Evolutionary conservation across 2,329 filamentous ascomycete species (phyloP), one percentile per base, ranked within the genome.

Genomic region (Cladophialophora yegresii): DNA sequence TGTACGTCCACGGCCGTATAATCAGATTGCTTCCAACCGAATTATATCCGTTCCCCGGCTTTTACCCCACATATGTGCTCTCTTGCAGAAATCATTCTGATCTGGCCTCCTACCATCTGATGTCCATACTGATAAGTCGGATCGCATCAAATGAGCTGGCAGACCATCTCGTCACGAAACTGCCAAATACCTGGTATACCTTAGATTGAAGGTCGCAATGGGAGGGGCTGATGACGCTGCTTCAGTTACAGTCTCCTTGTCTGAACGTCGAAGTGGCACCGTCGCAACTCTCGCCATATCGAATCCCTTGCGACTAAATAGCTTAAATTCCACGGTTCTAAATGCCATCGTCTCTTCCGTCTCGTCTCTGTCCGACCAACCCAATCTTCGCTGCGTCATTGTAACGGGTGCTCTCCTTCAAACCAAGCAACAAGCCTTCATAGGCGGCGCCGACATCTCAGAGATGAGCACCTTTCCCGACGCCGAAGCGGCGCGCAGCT

Each of bases 231-330:
- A 43, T 16, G 16, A 49, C 6, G 5, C 30, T 13, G 9, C 43
- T 3, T 43, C 40, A 10, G 20, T 49, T 20, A 9, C 43, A 22
- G 45, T 58, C 23, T 58, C 55, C 13, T 58, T 65, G 12, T 60
- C 57, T 4, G 22, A 60, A n/a, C 57, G 30, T n/a, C 40, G 28
- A 30, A 32, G 40, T n/a, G 68, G 67, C 49, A 67, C 57, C 30
- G 58, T 73, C 54, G 72, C 70, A 65, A 69, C 69, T 13, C 49
- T 74, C 4, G 72, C 70, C 28, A 70, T 74, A 30, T 72, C 71
- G 9, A 72, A 71, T 8, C 70, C 72, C 10, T 60, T 57, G 16
- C 72, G 71, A 59, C 67, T 74, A 28, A 74, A 74, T 60, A 71
- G 69, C 33, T 28, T 62, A 8, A 62, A 55, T 13, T 36, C 59